These are phyloP conservation scores for Amphibolis antarctica DNA, from an alignment of 106 monocot species.

Conservation along the genomic window DNA sequence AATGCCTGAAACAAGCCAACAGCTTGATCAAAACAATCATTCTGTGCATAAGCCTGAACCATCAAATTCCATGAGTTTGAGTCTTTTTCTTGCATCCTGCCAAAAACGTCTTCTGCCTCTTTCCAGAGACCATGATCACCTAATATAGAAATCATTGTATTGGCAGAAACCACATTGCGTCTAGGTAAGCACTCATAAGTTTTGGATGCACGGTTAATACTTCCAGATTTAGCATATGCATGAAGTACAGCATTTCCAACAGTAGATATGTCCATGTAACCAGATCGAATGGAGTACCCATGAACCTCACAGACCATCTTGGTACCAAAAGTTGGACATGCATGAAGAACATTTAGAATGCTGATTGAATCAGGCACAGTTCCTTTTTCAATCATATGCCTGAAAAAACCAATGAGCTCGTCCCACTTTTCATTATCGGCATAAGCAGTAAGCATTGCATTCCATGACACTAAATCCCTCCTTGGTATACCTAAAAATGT, in stretches of 20 bases:
- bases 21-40: constrained; percentile 17
- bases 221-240: constrained; percentile 43
- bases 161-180: constrained; percentile 36
- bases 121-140: constrained; percentile 28
- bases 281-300: constrained; percentile 35
- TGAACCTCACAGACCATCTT: constrained; percentile 47
- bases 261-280: constrained; percentile 10
- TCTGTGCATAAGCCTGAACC: constrained; percentile 38
- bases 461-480: constrained; percentile 63
- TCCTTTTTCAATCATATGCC: constrained; percentile 26
- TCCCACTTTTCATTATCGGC: constrained; percentile 25
- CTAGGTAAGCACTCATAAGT: constrained; percentile 17
- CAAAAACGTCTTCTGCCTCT: constrained; percentile 39
- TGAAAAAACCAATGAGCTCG: constrained; percentile 21
- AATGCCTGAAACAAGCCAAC: constrained; percentile 28
- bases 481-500: constrained; percentile 21
- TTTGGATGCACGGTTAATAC: constrained; percentile 17
- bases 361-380: constrained; percentile 39
- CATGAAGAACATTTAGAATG: constrained; percentile 38
- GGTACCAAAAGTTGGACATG: constrained; percentile 16
- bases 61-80: constrained; percentile 51
- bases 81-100: constrained; percentile 35
- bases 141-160: constrained; percentile 49
- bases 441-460: constrained; percentile 46
- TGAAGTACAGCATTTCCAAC: constrained; percentile 43